Evolutionary conservation across 208 protist species (phyloP), one percentile per base, ranked within the genome.

Genomic region (Trypanosoma boissoni): DNA sequence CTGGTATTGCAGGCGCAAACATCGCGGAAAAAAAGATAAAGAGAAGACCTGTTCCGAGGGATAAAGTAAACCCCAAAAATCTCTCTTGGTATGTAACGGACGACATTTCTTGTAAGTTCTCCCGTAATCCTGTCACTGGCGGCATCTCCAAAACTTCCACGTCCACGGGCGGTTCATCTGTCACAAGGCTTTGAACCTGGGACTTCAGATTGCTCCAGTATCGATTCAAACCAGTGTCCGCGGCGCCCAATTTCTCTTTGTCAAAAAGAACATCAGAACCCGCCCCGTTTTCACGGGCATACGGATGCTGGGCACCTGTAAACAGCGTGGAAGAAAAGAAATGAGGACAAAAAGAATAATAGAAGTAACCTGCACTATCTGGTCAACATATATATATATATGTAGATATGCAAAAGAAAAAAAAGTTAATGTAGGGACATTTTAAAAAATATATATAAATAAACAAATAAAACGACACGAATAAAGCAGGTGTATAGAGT

Each of bases 41-140:
- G 1, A 91, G 60, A 24, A 93, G 41, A 10, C 92, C 90, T 81
- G 95, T 96, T 37, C 69, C 80, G 49, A 97, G 68, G 12, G 72
- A 46, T 37, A 91, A 61, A n/a, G 87, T 73, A 55, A 97, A 97
- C 18, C 80, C 86, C 4, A 73, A 54, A 58, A 97, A 72, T 24
- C 90, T 74, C 73, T 97, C 82, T 41, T 64, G 62, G 71, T 88
- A 91, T 21, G 76, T 78, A n/a, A 97, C 69, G 21, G 83, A 55
- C 1, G 82, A 67, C 72, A 93, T 83, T 55, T 91, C 86, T 12
- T 72, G 74, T 4, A 88, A 26, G 2, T 70, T 74, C 2, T 78
- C 72, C 29, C 71, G 34, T 31, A 82, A 74, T 24, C 76, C 76
- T 45, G 66, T 66, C 34, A 86, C 81, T 44, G 50, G 27, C 2